These are phyloP conservation scores for Microstroma glucosiphilum DNA, from an alignment of 1,284 basidiomycete species.

Conservation along the genomic window DNA sequence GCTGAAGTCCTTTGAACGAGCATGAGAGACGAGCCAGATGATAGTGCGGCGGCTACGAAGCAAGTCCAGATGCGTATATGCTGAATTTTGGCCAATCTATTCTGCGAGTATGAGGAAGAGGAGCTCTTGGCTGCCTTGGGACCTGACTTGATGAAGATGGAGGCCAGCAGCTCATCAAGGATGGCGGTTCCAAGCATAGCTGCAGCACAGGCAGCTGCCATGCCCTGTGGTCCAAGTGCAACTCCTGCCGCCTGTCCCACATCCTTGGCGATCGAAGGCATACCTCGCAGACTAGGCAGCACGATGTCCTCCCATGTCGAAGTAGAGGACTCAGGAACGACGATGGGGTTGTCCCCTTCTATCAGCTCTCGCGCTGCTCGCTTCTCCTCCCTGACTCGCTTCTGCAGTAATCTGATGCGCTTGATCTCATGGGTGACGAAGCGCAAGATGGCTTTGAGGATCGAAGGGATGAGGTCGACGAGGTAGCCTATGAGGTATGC, in stretches of 20 bases:
- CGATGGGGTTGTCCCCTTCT: too few relatives aligned
- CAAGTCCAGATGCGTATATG: constrained; percentile 23
- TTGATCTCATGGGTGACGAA: constrained; percentile 26
- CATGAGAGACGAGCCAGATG: constrained; percentile 25
- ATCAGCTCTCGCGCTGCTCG: constrained; percentile 9
- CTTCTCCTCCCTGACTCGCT: constrained; percentile 23
- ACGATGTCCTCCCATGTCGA: constrained; percentile 9
- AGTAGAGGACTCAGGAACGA: neutral
- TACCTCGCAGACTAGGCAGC: constrained; percentile 9
- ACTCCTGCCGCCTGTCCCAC: constrained; percentile 20
- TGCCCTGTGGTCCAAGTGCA: constrained; percentile 26
- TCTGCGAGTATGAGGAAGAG: neutral
- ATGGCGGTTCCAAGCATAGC: constrained; percentile 30
- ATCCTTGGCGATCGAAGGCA: constrained; percentile 15
- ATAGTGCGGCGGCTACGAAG: constrained; percentile 28
- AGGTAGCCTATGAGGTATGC: constrained; percentile 38
- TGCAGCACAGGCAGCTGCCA: constrained; percentile 28
- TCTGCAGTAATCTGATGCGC: constrained; percentile 16
- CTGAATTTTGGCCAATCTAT: neutral
- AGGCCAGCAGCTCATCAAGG: constrained; percentile 7
- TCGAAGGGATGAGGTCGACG: constrained; percentile 36
- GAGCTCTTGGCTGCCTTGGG: neutral
- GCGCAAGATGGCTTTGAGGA: constrained; percentile 35
- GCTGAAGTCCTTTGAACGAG: constrained; percentile 22
- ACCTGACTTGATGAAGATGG: neutral